Base-by-base conservation (phyloP, 2,329 filamentous ascomycete species). In the Alternaria arbusti region DNA sequence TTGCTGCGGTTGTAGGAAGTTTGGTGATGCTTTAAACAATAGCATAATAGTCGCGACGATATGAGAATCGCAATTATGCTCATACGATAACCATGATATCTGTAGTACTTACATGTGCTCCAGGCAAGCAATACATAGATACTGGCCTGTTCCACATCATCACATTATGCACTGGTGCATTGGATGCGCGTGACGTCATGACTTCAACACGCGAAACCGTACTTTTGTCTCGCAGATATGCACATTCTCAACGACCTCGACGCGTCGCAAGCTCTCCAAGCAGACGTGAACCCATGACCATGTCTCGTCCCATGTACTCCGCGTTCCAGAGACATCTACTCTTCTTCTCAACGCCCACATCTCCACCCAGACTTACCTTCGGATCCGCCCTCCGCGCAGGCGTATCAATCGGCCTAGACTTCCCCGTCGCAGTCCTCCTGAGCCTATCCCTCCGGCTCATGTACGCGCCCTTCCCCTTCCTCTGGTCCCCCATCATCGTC, bases 321-420 rank as follows among this genome's bases (percentile, higher is more conserved):
- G 63, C 71, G 12, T 73, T 73, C 43, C 70, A 73, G 45, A 55
- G 55, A 26, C 71, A 73, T 43, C 62, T 73, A 10, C 32, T 65
- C 20, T 73, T 72, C 65, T 72, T 73, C 52, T 70, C 70, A 6
- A 73, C 69, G 1, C 67, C 67, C 6, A 71, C 69, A 12, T 57
- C 63, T 12, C 66, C 67, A 30, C 68, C 71, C 11, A 36, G 66
- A 13, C 67, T 73, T 15, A 73, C 71, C 15, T 63, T 73, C 22
- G 13, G 56, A 5, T 73, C 70, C 11, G 65, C 61, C 13, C 52
- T 72, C 11, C 66, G 67, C 49, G 71, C 64, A n/a, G 59, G 63
- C 28, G 54, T 66, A 13, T 61, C 66, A 13, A 54, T 73, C 9
- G 70, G 71, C 8, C 70, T 73, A 7, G 64, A 72, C 61, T 58